These are phyloP conservation scores for Colletotrichum sojae DNA, from an alignment of 2,329 filamentous ascomycete species.

Conservation along the genomic window DNA sequence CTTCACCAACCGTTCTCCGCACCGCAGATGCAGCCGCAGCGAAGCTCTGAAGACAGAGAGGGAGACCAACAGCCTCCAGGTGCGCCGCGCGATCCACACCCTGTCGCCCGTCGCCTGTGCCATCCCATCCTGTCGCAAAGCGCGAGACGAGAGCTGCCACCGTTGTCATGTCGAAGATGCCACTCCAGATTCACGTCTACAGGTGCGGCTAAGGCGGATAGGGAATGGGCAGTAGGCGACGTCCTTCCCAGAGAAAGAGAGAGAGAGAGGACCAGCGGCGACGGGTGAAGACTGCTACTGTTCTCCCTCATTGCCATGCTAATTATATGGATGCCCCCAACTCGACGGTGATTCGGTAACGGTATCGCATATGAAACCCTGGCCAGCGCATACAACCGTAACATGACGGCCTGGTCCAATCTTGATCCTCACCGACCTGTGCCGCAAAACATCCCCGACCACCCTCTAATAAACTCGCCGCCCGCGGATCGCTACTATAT, in stretches of 20 bases:
- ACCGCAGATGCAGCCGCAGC: constrained; percentile 16
- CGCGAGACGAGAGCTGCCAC: constrained; percentile 24
- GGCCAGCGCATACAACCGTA: constrained; percentile 38
- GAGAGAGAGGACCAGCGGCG: too few relatives aligned
- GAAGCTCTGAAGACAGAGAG: neutral
- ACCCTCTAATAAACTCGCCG: constrained; percentile 22
- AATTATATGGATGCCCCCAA: neutral
- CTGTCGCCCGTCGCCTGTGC: constrained; percentile 15
- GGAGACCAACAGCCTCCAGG: constrained; percentile 17
- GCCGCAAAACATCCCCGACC: constrained; percentile 19
- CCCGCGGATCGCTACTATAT: constrained; percentile 14
- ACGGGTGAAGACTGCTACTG: too few relatives aligned
- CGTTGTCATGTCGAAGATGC: constrained; percentile 4
- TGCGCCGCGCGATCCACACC: constrained; percentile 28
- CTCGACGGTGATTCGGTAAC: constrained; percentile 34
- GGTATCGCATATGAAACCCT: constrained; percentile 34
- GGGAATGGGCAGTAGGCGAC: too few relatives aligned
- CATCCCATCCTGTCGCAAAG: constrained; percentile 31
- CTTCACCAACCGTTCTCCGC: constrained; percentile 30
- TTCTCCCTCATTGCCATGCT: neutral
- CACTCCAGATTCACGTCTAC: constrained; percentile 2
- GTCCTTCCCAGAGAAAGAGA: too few relatives aligned
- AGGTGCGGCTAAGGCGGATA: neutral
- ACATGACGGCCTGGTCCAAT: constrained; percentile 33
- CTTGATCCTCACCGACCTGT: constrained; percentile 16